Conservation (phyloP, 768 basidiomycete genomes). For the Boletellus sp. region DNA sequence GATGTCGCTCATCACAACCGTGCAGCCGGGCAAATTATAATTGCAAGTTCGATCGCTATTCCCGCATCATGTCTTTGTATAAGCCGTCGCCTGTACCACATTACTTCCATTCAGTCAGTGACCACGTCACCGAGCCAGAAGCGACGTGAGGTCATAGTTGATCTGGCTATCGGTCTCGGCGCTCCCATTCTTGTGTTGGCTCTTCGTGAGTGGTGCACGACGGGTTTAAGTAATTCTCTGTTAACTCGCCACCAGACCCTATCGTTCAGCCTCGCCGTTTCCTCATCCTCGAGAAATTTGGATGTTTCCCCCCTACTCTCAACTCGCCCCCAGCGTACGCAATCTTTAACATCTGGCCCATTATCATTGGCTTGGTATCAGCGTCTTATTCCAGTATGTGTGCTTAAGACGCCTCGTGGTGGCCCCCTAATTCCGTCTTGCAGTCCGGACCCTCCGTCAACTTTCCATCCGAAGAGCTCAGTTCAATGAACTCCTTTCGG, state of each 20-base stretch:
- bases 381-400: slow-evolving; percentile 39
- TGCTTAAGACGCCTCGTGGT: neutral
- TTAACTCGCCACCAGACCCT: slow-evolving; percentile 34
- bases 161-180: too few species aligned
- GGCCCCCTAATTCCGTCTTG: slow-evolving; percentile 1
- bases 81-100: slow-evolving; percentile 33
- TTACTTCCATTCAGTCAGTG: slow-evolving; percentile 42
- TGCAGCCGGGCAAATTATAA: slow-evolving; percentile 17
- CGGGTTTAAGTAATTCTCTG: neutral
- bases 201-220: slow-evolving; percentile 36
- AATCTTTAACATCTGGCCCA: too few species aligned
- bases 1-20: neutral
- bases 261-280: slow-evolving; percentile 52
- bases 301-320: too few species aligned
- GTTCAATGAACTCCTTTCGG: slow-evolving; percentile 35
- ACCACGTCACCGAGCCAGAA: slow-evolving; percentile 45
- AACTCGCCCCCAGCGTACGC: too few species aligned
- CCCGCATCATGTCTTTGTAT: slow-evolving; percentile 36
- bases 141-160: slow-evolving; percentile 39
- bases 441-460: slow-evolving; percentile 31
- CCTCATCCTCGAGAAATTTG: slow-evolving; percentile 46
- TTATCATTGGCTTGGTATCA: slow-evolving; percentile 38
- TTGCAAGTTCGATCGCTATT: slow-evolving; percentile 11
- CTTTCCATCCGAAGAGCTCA: slow-evolving; percentile 29
- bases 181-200: slow-evolving; percentile 44